Evolutionary conservation across 306 rosid species (phyloP).

Genomic region (Quillaja saponaria): DNA sequence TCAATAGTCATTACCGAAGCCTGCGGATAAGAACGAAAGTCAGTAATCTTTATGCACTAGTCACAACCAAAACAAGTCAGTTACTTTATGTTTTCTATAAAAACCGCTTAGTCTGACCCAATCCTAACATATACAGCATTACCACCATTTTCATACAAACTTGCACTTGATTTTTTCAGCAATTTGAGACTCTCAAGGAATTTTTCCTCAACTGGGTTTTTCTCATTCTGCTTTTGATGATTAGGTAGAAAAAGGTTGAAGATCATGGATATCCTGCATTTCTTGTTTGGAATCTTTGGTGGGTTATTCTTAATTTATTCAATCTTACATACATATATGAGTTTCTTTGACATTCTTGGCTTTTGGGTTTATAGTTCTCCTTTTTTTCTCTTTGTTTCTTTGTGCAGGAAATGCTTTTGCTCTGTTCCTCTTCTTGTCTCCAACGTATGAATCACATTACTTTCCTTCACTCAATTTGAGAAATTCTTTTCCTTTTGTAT

Average conservation of each 20-base stretch:
- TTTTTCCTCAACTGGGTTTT: conserved; percentile 6
- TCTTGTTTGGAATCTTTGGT: conserved; percentile 82
- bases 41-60: background rate
- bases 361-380: background rate
- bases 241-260: conserved; percentile 8
- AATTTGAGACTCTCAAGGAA: conserved; percentile 7
- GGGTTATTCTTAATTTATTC: conserved; percentile 21
- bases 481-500: background rate
- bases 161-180: conserved; percentile 1
- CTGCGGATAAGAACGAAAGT: conserved; percentile 17
- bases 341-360: background rate
- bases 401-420: conserved; percentile 80
- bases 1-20: background rate
- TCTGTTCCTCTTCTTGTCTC: conserved; percentile 90
- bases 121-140: conserved; percentile 1
- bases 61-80: background rate
- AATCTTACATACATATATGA: too few species aligned
- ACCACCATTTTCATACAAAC: conserved; percentile 30
- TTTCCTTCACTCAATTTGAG: conserved; percentile 3
- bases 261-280: conserved; percentile 59
- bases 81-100: conserved; percentile 33
- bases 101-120: conserved; percentile 11
- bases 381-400: conserved; percentile 20
- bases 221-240: background rate
- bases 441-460: conserved; percentile 49